Evolutionary conservation across 2,329 filamentous ascomycete species (phyloP).

Genomic region (Neofusicoccum parvum): DNA sequence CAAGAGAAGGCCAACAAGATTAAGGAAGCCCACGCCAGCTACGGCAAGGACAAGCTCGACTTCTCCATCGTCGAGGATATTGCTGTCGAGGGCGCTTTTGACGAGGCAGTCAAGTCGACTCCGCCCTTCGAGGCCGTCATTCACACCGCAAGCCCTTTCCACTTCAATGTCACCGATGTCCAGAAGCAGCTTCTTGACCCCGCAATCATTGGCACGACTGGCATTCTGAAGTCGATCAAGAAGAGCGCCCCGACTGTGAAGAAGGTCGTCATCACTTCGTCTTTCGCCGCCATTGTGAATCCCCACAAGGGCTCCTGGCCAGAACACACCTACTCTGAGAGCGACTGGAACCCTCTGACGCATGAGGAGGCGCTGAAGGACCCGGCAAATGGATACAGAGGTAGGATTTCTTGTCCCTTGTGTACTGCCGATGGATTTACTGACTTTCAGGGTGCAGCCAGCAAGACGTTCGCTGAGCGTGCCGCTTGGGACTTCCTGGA

Average conservation of each 20-base stretch:
- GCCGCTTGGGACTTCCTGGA: slow-evolving; percentile 57
- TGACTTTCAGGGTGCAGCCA: slow-evolving; percentile 37
- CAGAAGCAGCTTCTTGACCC: slow-evolving; percentile 65
- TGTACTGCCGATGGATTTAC: neutral
- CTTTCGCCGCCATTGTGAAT: slow-evolving; percentile 67
- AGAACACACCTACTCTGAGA: slow-evolving; percentile 54
- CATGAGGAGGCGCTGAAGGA: slow-evolving; percentile 51
- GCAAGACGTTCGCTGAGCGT: slow-evolving; percentile 64
- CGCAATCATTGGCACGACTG: slow-evolving; percentile 65
- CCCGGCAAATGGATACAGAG: slow-evolving; percentile 48
- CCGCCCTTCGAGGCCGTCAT: slow-evolving; percentile 70
- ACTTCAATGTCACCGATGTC: slow-evolving; percentile 71
- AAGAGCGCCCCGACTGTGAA: slow-evolving; percentile 66
- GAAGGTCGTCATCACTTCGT: slow-evolving; percentile 71
- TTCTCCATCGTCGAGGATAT: slow-evolving; percentile 74
- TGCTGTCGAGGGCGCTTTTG: slow-evolving; percentile 68
- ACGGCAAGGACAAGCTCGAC: slow-evolving; percentile 59
- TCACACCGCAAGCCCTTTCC: slow-evolving; percentile 61
- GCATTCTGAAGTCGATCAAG: slow-evolving; percentile 64
- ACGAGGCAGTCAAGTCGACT: slow-evolving; percentile 59
- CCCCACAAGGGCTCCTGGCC: slow-evolving; percentile 53
- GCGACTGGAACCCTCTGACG: slow-evolving; percentile 62
- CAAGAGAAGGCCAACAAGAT: slow-evolving; percentile 65
- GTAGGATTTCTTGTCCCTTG: slow-evolving; percentile 23
- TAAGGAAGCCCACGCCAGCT: slow-evolving; percentile 54